A percentile compares a stretch with the other conserved stretches of the same genome.
phyloP scores from a whole-genome alignment of 176 grass and related monocot species.

The Paspalum notatum region DNA sequence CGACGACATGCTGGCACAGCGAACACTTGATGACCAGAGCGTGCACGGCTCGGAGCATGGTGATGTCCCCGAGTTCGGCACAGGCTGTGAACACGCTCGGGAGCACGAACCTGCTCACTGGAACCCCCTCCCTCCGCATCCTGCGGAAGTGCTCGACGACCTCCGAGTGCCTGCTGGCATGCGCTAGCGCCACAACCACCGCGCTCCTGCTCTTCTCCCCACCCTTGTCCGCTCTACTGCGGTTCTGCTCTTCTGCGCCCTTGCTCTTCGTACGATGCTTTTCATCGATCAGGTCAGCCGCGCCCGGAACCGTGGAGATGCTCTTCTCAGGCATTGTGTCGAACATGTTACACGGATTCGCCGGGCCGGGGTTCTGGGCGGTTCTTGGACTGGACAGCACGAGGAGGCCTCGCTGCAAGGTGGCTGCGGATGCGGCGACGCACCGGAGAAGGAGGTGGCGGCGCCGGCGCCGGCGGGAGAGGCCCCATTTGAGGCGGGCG shows the following conservation, averaged over 20 bases:
- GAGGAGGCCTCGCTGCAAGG: conserved; percentile 27
- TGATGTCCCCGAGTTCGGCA: conserved; percentile 2
- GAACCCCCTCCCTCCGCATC: conserved; percentile 36
- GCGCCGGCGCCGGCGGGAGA: conserved; percentile 8
- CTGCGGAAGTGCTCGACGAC: conserved; percentile 46
- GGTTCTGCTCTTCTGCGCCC: not conserved
- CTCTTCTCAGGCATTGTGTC: conserved; percentile 36
- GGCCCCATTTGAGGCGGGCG: conserved; percentile 23
- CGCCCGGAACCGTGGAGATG: not conserved
- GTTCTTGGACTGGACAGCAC: conserved; percentile 5
- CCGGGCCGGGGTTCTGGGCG: not conserved
- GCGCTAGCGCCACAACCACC: conserved; percentile 49
- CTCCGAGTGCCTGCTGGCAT: conserved; percentile 42
- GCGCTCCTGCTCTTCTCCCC: conserved; percentile 47
- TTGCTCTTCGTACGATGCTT: not conserved
- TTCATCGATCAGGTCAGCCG: conserved; percentile 22
- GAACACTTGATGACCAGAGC: conserved; percentile 48
- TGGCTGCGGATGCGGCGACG: conserved; percentile 5
- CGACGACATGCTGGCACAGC: conserved; percentile 45
- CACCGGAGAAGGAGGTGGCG: conserved; percentile 13
- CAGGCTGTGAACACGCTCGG: conserved; percentile 64
- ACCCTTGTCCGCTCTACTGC: not conserved
- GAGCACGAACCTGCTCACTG: conserved; percentile 48
- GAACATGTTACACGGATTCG: conserved; percentile 24
- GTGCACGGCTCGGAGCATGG: conserved; percentile 46